phyloP scores from a whole-genome alignment of 2,329 filamentous ascomycete species.

The Apiospora saccharicola region DNA sequence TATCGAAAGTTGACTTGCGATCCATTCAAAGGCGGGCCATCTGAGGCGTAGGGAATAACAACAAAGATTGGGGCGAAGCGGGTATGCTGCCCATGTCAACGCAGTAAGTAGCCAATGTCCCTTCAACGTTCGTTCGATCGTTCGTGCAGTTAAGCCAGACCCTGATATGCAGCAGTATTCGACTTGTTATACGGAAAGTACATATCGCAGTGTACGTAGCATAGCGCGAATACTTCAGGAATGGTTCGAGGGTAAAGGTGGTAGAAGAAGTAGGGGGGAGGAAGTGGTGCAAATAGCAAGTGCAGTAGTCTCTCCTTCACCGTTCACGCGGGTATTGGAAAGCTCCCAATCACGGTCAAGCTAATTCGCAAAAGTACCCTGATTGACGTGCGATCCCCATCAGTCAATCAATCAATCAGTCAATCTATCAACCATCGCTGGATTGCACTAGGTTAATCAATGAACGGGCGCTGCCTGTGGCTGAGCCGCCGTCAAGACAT shows the following conservation, averaged over 20 bases:
- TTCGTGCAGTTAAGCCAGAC: not conserved
- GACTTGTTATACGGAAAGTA: not conserved
- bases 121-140: not conserved
- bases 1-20: slow-evolving; percentile 3
- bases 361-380: not conserved
- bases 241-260: not conserved
- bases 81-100: slow-evolving; percentile 19
- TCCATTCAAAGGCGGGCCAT: slow-evolving; percentile 16
- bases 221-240: not conserved
- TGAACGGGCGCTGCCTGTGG: not conserved
- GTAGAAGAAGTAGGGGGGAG: not conserved
- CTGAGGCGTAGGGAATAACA: not conserved
- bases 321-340: not conserved
- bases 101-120: not conserved
- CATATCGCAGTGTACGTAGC: not conserved
- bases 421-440: not conserved
- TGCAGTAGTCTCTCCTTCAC: not conserved
- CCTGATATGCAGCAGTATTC: not conserved
- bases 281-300: not conserved
- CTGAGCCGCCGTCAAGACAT: slow-evolving; percentile 4
- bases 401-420: not conserved
- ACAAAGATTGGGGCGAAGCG: slow-evolving; percentile 1
- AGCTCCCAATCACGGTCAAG: not conserved
- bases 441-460: not conserved
- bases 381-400: not conserved